Base-by-base conservation (phyloP, 108 stramenopile species). In the Epithemia pelagica region DNA sequence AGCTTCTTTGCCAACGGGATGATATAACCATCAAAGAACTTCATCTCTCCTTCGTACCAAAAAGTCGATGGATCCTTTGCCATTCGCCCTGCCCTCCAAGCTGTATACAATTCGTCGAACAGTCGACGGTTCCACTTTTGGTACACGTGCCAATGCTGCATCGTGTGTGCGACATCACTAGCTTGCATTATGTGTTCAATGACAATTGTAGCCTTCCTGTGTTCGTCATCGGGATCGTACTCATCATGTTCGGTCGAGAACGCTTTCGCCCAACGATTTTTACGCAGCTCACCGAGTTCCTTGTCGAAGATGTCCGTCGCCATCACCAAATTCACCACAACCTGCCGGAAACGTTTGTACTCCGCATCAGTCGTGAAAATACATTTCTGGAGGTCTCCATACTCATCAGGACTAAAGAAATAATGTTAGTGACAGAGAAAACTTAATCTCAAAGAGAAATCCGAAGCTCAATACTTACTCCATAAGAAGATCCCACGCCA, bases 1-100 rank as follows among this genome's bases (percentile, higher is more conserved):
- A 79, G 52, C 55, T 79, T 79, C 54, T 75, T 67, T 2, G 78
- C 22, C 54, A 79, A 67, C 0, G 78, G 78, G 32, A 63, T 65
- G 21, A 79, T 68, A 23, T 72, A 75, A 64, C 58, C 46, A 21
- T 64, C 53, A 30, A 79, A 76, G 53, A 79, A 79, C 23, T 71
- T 71, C 52, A 79, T 75, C 53, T 79, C 74, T 53, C 75, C 75
- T 54, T 75, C 56, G 29, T 72, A 75, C 78, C 78, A 79, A 68
- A 72, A 72, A 22, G 71, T 58, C 7, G 71, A 62, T 24, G 78
- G 78, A 65, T 79, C 74, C 24, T 73, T 73, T 31, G 28, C 62
- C 54, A 58, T 52, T 19, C 72, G 29, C 61, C 65, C 65, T 19
- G 65, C 54, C 25, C 54, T 26, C 25, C 10, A 66, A 22, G 65